Base-by-base conservation (phyloP, 2,329 filamentous ascomycete genomes). In the Epicoccum nigrum region DNA sequence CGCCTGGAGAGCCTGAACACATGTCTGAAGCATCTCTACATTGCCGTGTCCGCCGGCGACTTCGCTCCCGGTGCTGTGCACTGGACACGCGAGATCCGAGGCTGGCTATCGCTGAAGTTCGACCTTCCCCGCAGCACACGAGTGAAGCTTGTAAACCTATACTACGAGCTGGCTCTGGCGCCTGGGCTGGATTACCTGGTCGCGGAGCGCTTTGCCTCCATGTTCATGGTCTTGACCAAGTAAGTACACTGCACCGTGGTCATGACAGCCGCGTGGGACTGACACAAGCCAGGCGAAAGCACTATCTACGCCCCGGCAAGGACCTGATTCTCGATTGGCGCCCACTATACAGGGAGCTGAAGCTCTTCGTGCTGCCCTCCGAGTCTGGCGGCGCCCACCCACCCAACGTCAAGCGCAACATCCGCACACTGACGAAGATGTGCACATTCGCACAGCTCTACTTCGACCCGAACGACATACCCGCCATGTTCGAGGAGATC, bases 171-270 rank as follows among this genome's bases (percentile, higher is more conserved):
- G 52, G 83, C 91, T 4, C 81, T 99, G 54, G 90, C 94, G 21
- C 94, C 93, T 0, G 94, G 95, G 3, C 81, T 99, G 48, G 93
- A 97, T 68, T 83, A 84, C 43, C 82, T 82, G 52, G 86, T 92
- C 7, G 84, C 91, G 4, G 95, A 99, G 75, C 85, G 93, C 53
- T 99, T 99, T 72, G 84, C 93, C 37, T 94, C 90, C 79, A 97
- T 97, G 92, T 93, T 97, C 68, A 89, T 97, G 74, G 86, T 90
- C 9, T 77, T 99, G 63, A 96, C 92, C n/a, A 95, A 94, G 92
- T 94, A 77, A 74, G 86, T 77, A 33, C 17, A 19, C 47, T 30
- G 7, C 3, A 21, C 45, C 43, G 31, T 27, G 38, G 44, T 17
- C 32, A 37, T 3, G n/a, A 12, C n/a, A 41, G 20, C 37, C 25